Conservation (phyloP, 1,139 yeast species). For the Saccharomyces hybrid region DNA sequence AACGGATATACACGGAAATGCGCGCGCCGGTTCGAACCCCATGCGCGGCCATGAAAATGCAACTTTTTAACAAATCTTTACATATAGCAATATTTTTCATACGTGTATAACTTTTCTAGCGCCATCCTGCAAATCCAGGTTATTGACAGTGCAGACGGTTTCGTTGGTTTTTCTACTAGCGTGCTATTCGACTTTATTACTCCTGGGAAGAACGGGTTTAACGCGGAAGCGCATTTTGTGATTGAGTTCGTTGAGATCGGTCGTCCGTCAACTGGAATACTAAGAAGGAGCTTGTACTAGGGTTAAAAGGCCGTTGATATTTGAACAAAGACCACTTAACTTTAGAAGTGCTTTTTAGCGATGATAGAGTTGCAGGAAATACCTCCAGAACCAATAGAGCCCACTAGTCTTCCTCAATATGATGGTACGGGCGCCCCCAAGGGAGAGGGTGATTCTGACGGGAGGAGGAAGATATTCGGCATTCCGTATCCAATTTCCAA, state of each 20-base stretch:
- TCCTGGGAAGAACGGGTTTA: no score
- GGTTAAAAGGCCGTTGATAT: no score
- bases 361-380: conserved; percentile 13
- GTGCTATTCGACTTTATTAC: no score
- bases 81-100: not conserved
- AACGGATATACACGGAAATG: not conserved
- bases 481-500: conserved; percentile 6
- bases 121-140: no score
- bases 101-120: not conserved
- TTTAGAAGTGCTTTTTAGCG: not conserved
- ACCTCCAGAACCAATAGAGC: conserved; percentile 16
- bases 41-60: not conserved
- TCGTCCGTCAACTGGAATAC: no score
- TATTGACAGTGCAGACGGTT: no score
- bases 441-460: not conserved
- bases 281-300: not conserved
- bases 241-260: no score
- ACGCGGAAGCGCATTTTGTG: no score
- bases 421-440: conserved; percentile 5
- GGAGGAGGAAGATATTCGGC: not conserved
- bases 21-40: not conserved
- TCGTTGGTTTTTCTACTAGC: no score
- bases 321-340: not conserved
- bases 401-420: conserved; percentile 6
- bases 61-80: no score